Evolutionary conservation across 2,329 filamentous ascomycete species (phyloP), one percentile per base, ranked within the genome.

Genomic region (Stemphylium lycopersici): DNA sequence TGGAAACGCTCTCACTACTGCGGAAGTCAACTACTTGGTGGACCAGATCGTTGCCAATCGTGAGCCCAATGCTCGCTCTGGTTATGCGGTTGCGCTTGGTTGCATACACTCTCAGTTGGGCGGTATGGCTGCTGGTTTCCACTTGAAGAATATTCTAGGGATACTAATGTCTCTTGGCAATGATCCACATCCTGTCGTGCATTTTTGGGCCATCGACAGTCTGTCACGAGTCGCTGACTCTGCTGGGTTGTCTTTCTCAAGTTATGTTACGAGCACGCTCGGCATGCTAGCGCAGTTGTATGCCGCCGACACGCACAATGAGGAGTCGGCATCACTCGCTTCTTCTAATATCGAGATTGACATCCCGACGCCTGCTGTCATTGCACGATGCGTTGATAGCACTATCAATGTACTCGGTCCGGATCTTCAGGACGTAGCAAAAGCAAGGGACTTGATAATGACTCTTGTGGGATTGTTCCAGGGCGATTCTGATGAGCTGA

Each of bases 81-180:
- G 95, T 10, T 99, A 93, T 76, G 95, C 96, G 13, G 91, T 96
- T 80, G 92, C 95, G 11, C 79, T 99, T 26, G 95, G 95, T 7
- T 90, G 89, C 52, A 98, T 99, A 46, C 93, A 99, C 76, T 90
- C 91, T 15, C 92, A 96, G 73, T 90, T 99, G 31, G 96, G 95
- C 52, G 93, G 95, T 52, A 98, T 99, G 93, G 95, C 95, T 48
- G 95, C 95, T 49, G 92, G 93, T 3, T 92, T 95, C 66, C 95
- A 99, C 72, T 82, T 99, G 45, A 98, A 98, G 79, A 97, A 92
- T 1, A 97, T 99, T 44, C 84, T 97, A n/a, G 90, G 93, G 15
- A 96, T 99, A 34, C 80, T 99, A n/a, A 96, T 98, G 90, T 98
- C 95, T 6, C 83, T 99, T 8, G 93, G 92, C 73, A 96, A 93